Conservation (phyloP, 2,329 filamentous ascomycete genomes). For the Trichoderma hamatum region DNA sequence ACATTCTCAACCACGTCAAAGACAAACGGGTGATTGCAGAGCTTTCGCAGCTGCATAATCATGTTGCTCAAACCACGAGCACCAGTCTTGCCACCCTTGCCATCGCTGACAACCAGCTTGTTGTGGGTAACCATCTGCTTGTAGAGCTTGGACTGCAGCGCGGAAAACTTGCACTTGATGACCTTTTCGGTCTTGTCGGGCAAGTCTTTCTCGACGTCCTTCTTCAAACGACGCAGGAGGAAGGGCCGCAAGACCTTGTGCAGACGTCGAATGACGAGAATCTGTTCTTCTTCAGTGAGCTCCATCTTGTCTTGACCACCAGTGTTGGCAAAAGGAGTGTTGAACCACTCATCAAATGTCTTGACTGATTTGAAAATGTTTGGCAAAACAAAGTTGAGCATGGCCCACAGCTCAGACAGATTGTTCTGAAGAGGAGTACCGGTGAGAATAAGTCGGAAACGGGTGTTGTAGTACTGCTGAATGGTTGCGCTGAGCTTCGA, state of each 20-base stretch:
- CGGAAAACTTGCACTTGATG: constrained; percentile 98
- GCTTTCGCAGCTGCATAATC: constrained; percentile 98
- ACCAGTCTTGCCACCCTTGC: constrained; percentile 91
- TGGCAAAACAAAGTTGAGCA: constrained; percentile 97
- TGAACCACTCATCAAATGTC: constrained; percentile 99
- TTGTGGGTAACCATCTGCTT: constrained; percentile 97
- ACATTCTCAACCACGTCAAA: constrained; percentile 98
- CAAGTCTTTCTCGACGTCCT: constrained; percentile 98
- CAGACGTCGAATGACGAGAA: constrained; percentile 95
- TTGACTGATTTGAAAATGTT: constrained; percentile 99
- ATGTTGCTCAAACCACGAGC: constrained; percentile 97
- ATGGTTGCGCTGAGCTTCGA: constrained; percentile 96
- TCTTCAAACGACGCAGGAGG: constrained; percentile 96
- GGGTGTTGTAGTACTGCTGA: constrained; percentile 90
- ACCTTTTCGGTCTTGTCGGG: constrained; percentile 99
- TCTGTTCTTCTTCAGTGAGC: constrained; percentile 97
- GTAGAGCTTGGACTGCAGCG: constrained; percentile 90
- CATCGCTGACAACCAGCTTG: constrained; percentile 90
- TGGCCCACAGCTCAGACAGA: constrained; percentile 90
- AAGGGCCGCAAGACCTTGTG: constrained; percentile 98
- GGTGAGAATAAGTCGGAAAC: constrained; percentile 94
- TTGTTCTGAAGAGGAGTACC: constrained; percentile 98
- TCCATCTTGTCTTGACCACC: constrained; percentile 99
- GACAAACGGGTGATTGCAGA: constrained; percentile 98
- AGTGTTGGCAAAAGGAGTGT: constrained; percentile 97